Evolutionary conservation across 495 filamentous ascomycete species (phyloP), one percentile per base, ranked within the genome.

Genomic region (Aspergillus taichungensis): DNA sequence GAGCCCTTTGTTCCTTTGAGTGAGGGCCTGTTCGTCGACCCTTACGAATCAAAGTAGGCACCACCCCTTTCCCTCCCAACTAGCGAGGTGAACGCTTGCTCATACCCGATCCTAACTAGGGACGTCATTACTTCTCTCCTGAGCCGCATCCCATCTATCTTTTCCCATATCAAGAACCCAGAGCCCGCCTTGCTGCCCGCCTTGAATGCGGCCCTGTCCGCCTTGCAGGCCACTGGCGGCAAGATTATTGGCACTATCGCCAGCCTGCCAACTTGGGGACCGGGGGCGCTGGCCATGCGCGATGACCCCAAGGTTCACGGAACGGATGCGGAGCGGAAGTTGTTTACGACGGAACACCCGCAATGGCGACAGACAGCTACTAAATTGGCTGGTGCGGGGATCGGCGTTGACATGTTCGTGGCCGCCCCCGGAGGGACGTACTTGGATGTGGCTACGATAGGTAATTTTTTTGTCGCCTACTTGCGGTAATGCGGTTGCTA

Each of bases 1-100:
- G 92, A 99, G 52, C 91, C 92, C 0, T 99, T 99, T 60, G 83
- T 96, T 6, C 92, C 94, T 36, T 69, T 97, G 11, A 87, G 84
- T 51, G 85, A 95, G 39, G 90, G 90, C 8, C 71, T 97, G 3
- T 96, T 99, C 63, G 91, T 95, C 4, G 92, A 99, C 61, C 90
- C 94, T 8, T 85, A 94, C 55, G 86, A 95, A 61, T 92, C 89
- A 18, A 89, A 85, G 79, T 82, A 70, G 38, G 72, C 54, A 6
- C 12, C 11, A n/a, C n/a, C n/a, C n/a, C n/a, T n/a, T n/a, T n/a
- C 3, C 5, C 40, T 33, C 40, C 12, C 28, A 11, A 24, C 33
- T 8, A 13, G 18, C 18, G 18, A 24, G 18, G 18, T 24, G 18
- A 24, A 24, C 18, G 18, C 18, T 24, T 24, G 18, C 18, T 24